Evolutionary conservation across 2,329 filamentous ascomycete species (phyloP).

Genomic region (Neoarthrinium moseri): DNA sequence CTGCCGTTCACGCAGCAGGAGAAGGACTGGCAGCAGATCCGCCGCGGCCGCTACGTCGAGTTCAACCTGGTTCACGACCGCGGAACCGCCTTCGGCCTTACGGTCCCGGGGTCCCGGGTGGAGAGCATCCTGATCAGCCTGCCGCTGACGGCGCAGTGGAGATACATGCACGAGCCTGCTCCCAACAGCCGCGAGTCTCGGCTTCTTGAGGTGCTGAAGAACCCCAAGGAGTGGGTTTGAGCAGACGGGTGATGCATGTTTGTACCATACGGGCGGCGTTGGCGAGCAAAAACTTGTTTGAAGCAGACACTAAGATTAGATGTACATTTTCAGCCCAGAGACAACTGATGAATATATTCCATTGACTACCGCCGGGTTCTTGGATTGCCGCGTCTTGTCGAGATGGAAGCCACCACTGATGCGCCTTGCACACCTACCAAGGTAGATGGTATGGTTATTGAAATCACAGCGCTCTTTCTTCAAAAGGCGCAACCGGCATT

Average conservation of each 20-base stretch:
- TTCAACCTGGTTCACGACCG: conserved; percentile 98
- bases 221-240: conserved; percentile 67
- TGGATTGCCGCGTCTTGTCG: too few relatives aligned
- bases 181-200: conserved; percentile 75
- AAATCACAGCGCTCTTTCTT: too few relatives aligned
- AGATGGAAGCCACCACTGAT: too few relatives aligned
- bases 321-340: neutral
- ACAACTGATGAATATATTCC: too few relatives aligned
- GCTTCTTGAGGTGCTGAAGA: conserved; percentile 68
- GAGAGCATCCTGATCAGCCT: conserved; percentile 98
- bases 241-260: neutral
- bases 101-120: conserved; percentile 85
- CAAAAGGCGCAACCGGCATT: too few relatives aligned
- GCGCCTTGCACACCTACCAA: too few relatives aligned
- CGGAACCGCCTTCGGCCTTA: conserved; percentile 90
- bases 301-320: neutral
- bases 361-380: too few relatives aligned
- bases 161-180: conserved; percentile 89
- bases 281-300: neutral
- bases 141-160: conserved; percentile 88
- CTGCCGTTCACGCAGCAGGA: conserved; percentile 85
- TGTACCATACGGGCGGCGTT: too few relatives aligned
- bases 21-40: conserved; percentile 95
- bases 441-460: too few relatives aligned
- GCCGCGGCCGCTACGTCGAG: conserved; percentile 93